Evolutionary conservation across 148 eudicot genomes (phyloP).

Genomic region (Vaccinium vitisidaea): DNA sequence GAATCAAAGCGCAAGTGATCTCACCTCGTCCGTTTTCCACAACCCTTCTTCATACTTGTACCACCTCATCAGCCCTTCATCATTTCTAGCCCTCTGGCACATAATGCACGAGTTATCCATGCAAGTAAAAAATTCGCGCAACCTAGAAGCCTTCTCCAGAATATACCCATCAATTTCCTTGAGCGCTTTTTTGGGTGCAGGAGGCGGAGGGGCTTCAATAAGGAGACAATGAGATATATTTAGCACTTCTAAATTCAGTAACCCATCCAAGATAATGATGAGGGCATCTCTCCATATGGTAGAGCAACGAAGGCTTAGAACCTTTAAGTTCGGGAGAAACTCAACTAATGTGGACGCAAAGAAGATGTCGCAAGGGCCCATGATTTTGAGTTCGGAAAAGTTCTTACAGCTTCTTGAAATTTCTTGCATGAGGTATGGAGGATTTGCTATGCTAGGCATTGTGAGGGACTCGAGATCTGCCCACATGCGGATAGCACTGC

Average conservation of each 20-base stretch:
- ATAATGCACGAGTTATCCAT: constrained; percentile 32
- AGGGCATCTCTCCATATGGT: constrained; percentile 34
- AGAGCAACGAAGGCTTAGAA: constrained; percentile 48
- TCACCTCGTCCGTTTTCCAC: constrained; percentile 50
- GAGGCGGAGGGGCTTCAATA: constrained; percentile 30
- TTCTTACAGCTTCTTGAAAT: constrained; percentile 45
- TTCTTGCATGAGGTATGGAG: constrained; percentile 43
- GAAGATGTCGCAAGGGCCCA: constrained; percentile 36
- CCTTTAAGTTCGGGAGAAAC: constrained; percentile 38
- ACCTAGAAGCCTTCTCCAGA: constrained; percentile 33
- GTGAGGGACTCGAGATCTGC: constrained; percentile 45
- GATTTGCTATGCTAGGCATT: constrained; percentile 42
- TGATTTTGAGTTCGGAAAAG: constrained; percentile 42
- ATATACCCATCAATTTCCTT: constrained; percentile 30
- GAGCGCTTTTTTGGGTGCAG: constrained; percentile 21
- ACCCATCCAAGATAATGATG: constrained; percentile 30
- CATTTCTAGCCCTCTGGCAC: constrained; percentile 38
- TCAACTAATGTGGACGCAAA: constrained; percentile 31
- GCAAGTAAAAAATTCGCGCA: constrained; percentile 35
- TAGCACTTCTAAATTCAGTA: constrained; percentile 36
- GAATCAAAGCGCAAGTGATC: constrained; percentile 36
- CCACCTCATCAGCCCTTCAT: constrained; percentile 58
- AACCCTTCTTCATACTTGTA: constrained; percentile 43
- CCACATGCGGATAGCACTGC: constrained; percentile 41
- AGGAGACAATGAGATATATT: constrained; percentile 48